phyloP scores from a whole-genome alignment of 257 asterid genomes.

The Asclepias syriaca region DNA sequence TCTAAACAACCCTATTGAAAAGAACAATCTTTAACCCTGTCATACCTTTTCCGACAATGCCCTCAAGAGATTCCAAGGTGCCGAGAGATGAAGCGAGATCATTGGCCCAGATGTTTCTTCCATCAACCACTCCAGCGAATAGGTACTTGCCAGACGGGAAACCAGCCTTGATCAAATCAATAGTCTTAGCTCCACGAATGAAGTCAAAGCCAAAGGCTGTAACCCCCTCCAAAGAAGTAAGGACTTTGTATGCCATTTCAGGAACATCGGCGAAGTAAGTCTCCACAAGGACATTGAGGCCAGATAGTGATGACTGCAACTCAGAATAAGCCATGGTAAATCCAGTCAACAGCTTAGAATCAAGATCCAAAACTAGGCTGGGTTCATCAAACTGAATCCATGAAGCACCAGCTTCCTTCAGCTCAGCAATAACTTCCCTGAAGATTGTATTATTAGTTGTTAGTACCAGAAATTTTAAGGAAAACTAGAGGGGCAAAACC shows the following conservation, averaged over 20 bases:
- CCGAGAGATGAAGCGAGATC: slow-evolving; percentile 66
- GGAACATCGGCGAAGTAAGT: slow-evolving; percentile 90
- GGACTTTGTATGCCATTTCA: slow-evolving; percentile 63
- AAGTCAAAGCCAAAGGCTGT: slow-evolving; percentile 82
- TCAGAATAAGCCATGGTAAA: slow-evolving; percentile 79
- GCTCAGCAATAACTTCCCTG: slow-evolving; percentile 91
- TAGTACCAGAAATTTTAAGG: slow-evolving; percentile 8
- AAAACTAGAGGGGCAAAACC: slow-evolving; percentile 8
- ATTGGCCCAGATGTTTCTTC: slow-evolving; percentile 99
- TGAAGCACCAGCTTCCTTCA: slow-evolving; percentile 94
- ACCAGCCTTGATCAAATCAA: slow-evolving; percentile 73
- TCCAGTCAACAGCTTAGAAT: slow-evolving; percentile 77
- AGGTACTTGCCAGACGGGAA: slow-evolving; percentile 89
- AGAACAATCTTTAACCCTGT: neutral
- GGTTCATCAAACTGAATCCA: slow-evolving; percentile 97
- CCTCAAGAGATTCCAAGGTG: slow-evolving; percentile 62
- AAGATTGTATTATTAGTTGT: slow-evolving; percentile 9
- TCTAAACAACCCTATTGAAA: too few species aligned
- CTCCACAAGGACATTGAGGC: slow-evolving; percentile 62
- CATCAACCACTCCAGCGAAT: slow-evolving; percentile 96
- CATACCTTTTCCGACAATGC: slow-evolving; percentile 84
- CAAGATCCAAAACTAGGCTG: slow-evolving; percentile 79
- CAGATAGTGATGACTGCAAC: slow-evolving; percentile 63
- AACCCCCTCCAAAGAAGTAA: slow-evolving; percentile 66
- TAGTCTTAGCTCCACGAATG: slow-evolving; percentile 75